These are phyloP conservation scores for Limnomonas spitsbergensis DNA, from an alignment of 139 green algal genomes.

Conservation along the genomic window DNA sequence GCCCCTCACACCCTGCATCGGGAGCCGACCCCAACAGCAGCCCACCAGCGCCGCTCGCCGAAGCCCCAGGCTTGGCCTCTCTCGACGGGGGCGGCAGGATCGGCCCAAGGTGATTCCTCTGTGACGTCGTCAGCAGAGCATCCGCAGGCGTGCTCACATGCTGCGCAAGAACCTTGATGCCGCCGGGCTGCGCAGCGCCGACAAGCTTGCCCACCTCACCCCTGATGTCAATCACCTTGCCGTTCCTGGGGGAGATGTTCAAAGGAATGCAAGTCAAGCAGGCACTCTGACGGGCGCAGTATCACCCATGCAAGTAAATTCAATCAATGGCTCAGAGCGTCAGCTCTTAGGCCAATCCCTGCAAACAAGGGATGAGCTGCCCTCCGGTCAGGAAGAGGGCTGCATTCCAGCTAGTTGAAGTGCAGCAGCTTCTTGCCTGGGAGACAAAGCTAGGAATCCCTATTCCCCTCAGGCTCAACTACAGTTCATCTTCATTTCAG, in stretches of 20 bases:
- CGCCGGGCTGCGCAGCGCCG: not conserved
- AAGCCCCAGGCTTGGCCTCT: not conserved
- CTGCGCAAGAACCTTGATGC: conserved; percentile 6
- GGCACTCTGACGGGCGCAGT: no score
- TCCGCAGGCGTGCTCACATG: conserved; percentile 31
- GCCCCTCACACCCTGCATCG: not conserved
- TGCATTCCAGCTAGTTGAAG: no score
- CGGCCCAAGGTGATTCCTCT: conserved; percentile 42
- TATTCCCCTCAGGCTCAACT: no score
- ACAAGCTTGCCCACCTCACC: conserved; percentile 21
- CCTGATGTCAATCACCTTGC: conserved; percentile 44
- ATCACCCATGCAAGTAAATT: no score
- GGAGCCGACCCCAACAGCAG: not conserved
- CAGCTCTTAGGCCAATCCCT: no score
- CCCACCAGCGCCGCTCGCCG: not conserved
- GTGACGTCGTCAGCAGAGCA: conserved; percentile 37
- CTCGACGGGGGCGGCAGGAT: conserved; percentile 28
- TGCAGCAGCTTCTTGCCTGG: no score
- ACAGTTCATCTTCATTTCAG: no score
- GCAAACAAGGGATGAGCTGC: no score
- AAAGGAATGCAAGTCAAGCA: no score
- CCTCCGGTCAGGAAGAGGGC: no score
- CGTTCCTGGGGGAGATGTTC: conserved; percentile 26
- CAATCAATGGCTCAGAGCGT: no score
- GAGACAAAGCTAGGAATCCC: no score